A percentile compares a stretch with the other conserved stretches of the same genome.
Evolutionary conservation across 768 basidiomycete genomes (phyloP).

Genomic region (Tremella mesenterica): DNA sequence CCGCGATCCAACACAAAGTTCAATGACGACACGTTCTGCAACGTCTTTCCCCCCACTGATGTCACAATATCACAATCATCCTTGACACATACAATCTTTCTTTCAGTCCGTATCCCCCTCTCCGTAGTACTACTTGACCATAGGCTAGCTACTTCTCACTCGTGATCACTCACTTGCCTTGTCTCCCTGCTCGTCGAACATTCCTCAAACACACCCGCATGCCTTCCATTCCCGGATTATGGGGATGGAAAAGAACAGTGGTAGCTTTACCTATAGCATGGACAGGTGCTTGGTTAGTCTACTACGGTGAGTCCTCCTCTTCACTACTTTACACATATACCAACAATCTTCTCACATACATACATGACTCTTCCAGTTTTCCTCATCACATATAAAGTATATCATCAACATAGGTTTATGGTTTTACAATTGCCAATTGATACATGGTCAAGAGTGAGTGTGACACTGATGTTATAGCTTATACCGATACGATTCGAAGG

Average conservation of each 20-base stretch:
- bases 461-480: constrained; percentile 12
- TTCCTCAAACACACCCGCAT: too few species aligned
- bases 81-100: too few species aligned
- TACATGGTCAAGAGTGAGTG: background rate
- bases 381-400: background rate
- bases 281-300: constrained; percentile 30
- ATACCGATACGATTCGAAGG: constrained; percentile 34
- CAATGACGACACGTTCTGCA: too few species aligned
- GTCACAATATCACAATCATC: too few species aligned
- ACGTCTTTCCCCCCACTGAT: too few species aligned
- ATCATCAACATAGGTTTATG: background rate
- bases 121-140: too few species aligned
- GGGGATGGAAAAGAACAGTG: constrained; percentile 13
- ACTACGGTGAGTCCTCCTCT: constrained; percentile 22
- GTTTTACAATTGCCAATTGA: background rate
- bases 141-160: too few species aligned
- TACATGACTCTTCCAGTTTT: background rate
- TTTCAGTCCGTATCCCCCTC: too few species aligned
- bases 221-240: too few species aligned
- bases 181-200: too few species aligned
- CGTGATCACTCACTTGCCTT: too few species aligned
- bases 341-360: background rate
- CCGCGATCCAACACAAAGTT: too few species aligned
- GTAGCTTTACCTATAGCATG: constrained; percentile 30
- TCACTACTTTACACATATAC: background rate